These are phyloP conservation scores for Bolboschoenus planiculmis DNA, from an alignment of 176 grass and related monocot genomes.

Conservation along the genomic window DNA sequence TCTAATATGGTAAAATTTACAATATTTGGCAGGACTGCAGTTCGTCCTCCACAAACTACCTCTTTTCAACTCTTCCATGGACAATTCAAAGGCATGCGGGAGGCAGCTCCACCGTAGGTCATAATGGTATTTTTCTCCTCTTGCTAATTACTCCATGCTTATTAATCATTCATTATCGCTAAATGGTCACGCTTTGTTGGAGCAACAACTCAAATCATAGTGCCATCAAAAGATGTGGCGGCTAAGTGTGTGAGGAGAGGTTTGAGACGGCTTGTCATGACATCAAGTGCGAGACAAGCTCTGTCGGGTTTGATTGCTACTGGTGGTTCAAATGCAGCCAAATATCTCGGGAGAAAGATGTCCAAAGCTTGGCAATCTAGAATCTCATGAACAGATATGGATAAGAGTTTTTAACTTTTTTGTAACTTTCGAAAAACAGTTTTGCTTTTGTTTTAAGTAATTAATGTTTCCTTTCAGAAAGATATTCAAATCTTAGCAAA, in stretches of 20 bases:
- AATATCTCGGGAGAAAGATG: slow-evolving; percentile 65
- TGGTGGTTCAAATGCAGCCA: slow-evolving; percentile 51
- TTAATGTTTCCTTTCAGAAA: background rate
- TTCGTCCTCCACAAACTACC: slow-evolving; percentile 42
- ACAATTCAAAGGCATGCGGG: slow-evolving; percentile 38
- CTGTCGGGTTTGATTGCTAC: slow-evolving; percentile 54
- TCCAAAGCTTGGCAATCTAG: slow-evolving; percentile 72
- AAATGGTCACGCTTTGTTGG: slow-evolving; percentile 19
- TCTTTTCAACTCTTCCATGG: slow-evolving; percentile 68
- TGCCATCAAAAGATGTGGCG: slow-evolving; percentile 58
- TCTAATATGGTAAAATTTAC: background rate
- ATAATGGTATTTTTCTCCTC: slow-evolving; percentile 18
- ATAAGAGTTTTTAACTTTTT: background rate
- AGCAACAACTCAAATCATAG: slow-evolving; percentile 9
- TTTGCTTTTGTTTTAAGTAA: background rate
- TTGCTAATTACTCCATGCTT: background rate
- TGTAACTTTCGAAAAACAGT: background rate
- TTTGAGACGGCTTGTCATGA: slow-evolving; percentile 47
- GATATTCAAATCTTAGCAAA: background rate
- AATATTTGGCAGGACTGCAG: slow-evolving; percentile 47
- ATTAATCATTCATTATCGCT: background rate
- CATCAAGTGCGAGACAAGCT: slow-evolving; percentile 66
- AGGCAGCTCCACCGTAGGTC: slow-evolving; percentile 9
- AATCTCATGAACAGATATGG: background rate
- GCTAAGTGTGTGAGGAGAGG: slow-evolving; percentile 43